Conservation (phyloP, 805 yeast genomes). For the Candida ortonii region DNA sequence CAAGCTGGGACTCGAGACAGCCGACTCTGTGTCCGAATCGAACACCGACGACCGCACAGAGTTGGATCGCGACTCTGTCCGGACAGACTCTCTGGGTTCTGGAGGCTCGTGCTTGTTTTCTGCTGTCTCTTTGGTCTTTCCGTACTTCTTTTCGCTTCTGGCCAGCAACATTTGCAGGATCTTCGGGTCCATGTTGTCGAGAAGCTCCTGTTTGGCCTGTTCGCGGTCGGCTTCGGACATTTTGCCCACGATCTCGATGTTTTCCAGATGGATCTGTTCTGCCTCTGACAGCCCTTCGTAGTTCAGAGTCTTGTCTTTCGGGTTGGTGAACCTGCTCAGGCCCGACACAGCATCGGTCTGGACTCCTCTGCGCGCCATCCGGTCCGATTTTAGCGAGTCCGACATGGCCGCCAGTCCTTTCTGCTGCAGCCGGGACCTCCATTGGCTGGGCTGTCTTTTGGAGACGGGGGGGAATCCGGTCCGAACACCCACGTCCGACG, state of each 20-base stretch:
- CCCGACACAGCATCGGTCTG: slow-evolving; percentile 7
- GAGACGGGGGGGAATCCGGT: slow-evolving; percentile 38
- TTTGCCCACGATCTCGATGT: slow-evolving; percentile 53
- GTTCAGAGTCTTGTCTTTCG: slow-evolving; percentile 11
- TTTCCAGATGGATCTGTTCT: slow-evolving; percentile 75
- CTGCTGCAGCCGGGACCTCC: slow-evolving; percentile 44
- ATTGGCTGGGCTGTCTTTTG: slow-evolving; percentile 43
- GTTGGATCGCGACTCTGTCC: slow-evolving; percentile 38
- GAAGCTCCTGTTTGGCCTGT: slow-evolving; percentile 61
- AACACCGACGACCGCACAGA: slow-evolving; percentile 13
- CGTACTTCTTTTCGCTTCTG: slow-evolving; percentile 50
- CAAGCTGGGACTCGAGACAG: slow-evolving; percentile 13
- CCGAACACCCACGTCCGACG: not conserved
- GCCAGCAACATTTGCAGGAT: slow-evolving; percentile 56
- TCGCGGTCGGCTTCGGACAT: slow-evolving; percentile 68
- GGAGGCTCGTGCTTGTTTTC: slow-evolving; percentile 28
- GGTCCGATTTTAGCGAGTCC: slow-evolving; percentile 15
- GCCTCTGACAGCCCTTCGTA: slow-evolving; percentile 49
- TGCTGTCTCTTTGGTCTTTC: slow-evolving; percentile 17
- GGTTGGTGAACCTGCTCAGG: slow-evolving; percentile 14
- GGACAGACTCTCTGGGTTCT: too few species aligned
- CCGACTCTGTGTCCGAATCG: slow-evolving; percentile 16
- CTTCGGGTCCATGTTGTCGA: slow-evolving; percentile 66
- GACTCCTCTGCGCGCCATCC: slow-evolving; percentile 1
- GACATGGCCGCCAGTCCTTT: slow-evolving; percentile 33